phyloP scores from a whole-genome alignment of 1,284 basidiomycete species.

The Ustanciosporium gigantosporum region DNA sequence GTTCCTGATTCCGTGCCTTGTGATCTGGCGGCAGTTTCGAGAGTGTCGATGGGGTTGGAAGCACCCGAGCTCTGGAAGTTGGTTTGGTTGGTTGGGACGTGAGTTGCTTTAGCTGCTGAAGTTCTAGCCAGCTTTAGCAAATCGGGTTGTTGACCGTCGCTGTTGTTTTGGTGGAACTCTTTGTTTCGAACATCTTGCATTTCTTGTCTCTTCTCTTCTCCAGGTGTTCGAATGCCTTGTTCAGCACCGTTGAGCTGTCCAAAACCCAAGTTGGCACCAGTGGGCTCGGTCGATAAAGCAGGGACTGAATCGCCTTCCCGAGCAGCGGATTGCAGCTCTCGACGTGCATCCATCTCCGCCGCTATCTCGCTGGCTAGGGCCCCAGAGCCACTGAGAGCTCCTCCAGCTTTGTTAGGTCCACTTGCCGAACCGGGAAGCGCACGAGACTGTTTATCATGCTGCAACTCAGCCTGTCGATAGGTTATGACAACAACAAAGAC shows the following conservation, averaged over 20 bases:
- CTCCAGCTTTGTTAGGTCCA: conserved; percentile 29
- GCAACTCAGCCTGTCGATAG: conserved; percentile 29
- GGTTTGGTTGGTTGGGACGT: not conserved
- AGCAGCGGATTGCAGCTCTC: conserved; percentile 17
- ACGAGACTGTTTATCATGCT: conserved; percentile 16
- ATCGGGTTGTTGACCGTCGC: conserved; percentile 3
- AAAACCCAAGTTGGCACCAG: conserved; percentile 7
- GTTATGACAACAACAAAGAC: no score
- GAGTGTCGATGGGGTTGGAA: conserved; percentile 3
- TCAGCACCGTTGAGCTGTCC: conserved; percentile 39
- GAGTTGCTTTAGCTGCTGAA: conserved; percentile 4
- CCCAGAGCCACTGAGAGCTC: conserved; percentile 11
- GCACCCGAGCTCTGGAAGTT: conserved; percentile 4
- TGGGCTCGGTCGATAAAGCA: not conserved
- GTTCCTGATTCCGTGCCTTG: conserved; percentile 30
- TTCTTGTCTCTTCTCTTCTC: conserved; percentile 17
- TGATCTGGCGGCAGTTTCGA: conserved; percentile 12
- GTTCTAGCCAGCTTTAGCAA: conserved; percentile 13
- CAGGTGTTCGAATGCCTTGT: conserved; percentile 23
- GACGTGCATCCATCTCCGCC: conserved; percentile 23
- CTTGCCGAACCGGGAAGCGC: conserved; percentile 19
- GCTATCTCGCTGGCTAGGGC: conserved; percentile 22
- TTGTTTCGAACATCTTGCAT: conserved; percentile 21
- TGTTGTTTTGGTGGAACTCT: conserved; percentile 17
- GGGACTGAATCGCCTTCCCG: conserved; percentile 21